Conservation (phyloP, 257 asterid species). For the Cinchona pubescens region DNA sequence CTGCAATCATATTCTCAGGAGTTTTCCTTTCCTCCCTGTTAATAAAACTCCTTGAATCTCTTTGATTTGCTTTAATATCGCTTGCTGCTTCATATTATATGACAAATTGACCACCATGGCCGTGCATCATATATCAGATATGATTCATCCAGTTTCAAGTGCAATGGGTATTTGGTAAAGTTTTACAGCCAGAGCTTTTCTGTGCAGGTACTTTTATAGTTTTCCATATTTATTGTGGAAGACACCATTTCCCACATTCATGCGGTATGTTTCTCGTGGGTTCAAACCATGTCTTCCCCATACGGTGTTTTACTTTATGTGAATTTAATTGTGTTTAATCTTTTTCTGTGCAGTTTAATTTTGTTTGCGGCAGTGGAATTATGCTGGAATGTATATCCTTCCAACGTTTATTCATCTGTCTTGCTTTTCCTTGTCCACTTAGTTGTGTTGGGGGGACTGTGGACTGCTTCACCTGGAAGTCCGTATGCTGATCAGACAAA, state of each 20-base stretch:
- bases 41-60: too few species aligned
- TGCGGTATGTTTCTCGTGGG: conserved; percentile 44
- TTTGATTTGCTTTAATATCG: not conserved
- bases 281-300: not conserved
- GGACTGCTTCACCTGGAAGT: conserved; percentile 55
- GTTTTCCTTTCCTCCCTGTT: too few species aligned
- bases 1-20: too few species aligned
- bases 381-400: conserved; percentile 91
- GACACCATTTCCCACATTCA: conserved; percentile 62
- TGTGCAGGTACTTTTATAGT: conserved; percentile 82
- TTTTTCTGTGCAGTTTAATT: conserved; percentile 48
- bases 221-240: conserved; percentile 88
- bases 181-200: not conserved
- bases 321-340: not conserved
- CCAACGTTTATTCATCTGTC: conserved; percentile 57
- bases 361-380: conserved; percentile 61
- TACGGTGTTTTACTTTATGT: not conserved
- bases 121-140: not conserved
- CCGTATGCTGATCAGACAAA: conserved; percentile 43
- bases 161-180: not conserved
- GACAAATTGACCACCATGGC: too few species aligned
- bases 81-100: too few species aligned
- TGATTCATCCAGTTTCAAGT: not conserved
- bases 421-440: conserved; percentile 66
- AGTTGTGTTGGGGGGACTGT: conserved; percentile 59